Evolutionary conservation across 257 asterid species (phyloP).

Genomic region (Solanum pennellii): DNA sequence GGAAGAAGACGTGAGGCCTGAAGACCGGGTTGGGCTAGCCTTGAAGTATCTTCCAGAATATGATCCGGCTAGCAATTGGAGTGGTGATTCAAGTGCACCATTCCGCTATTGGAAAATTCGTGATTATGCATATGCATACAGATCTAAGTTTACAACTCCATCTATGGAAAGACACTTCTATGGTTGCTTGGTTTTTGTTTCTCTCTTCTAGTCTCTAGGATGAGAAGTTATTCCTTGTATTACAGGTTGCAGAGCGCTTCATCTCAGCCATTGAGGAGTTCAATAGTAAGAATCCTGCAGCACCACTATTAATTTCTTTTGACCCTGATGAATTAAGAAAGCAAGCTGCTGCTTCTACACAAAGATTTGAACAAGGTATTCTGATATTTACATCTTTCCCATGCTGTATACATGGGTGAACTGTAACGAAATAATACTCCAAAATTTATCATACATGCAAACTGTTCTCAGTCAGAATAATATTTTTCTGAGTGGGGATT

Average conservation of each 20-base stretch:
- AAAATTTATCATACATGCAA: neutral
- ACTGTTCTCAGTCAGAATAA: neutral
- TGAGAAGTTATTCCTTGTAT: neutral
- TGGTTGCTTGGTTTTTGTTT: neutral
- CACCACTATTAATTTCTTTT: conserved; percentile 70
- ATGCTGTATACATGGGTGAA: neutral
- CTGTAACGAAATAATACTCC: neutral
- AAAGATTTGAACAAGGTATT: conserved; percentile 87
- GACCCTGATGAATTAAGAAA: conserved; percentile 73
- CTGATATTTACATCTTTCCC: neutral
- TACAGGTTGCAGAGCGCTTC: conserved; percentile 88
- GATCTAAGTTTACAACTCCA: conserved; percentile 74
- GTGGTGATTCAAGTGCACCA: conserved; percentile 37
- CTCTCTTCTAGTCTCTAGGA: neutral
- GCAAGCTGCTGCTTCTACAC: conserved; percentile 92
- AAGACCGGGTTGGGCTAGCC: conserved; percentile 71
- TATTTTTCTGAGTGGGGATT: conserved; percentile 5
- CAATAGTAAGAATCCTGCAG: conserved; percentile 40
- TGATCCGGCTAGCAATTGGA: conserved; percentile 59
- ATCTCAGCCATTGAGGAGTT: conserved; percentile 77
- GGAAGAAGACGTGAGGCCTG: conserved; percentile 70
- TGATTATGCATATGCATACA: conserved; percentile 92
- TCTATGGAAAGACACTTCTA: conserved; percentile 49
- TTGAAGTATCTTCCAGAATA: conserved; percentile 63
- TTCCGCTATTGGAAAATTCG: conserved; percentile 96